Base-by-base conservation (phyloP, 1,139 yeast genomes). In the Kodamaea sp. region DNA sequence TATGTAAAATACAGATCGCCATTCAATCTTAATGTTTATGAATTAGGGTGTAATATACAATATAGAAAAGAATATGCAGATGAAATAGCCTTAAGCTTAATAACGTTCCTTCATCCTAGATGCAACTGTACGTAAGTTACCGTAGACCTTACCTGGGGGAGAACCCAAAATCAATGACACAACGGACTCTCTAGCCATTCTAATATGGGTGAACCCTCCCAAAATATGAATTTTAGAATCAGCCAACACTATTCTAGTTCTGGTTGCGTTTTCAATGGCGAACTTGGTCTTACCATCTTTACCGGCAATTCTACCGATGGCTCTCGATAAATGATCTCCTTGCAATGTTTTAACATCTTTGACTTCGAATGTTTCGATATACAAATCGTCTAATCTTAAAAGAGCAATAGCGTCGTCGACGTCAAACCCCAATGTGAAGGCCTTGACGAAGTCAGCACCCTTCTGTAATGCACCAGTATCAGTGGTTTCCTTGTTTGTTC, bases 261-360 rank as follows among this genome's bases (percentile, higher is more conserved):
- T 79, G 21, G 98, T 90, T 15, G 98, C 97, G 57, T 92, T 92
- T 64, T 92, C 99, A 54, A 92, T 92, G 23, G 98, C 97, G 62
- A 90, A 92, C 67, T 92, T 92, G 43, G 98, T 92, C 66, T 90
- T 90, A 56, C 99, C 99, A 58, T 92, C 99, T 59, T 92, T 94
- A 61, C 99, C 99, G 15, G 98, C 98, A 61, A 92, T 92, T 75
- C 99, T 89, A 53, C 98, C 99, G 59, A 92, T 92, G 13, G 99
- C 98, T 73, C 99, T 83, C 30, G 96, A 83, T 61, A 92, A 75
- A 76, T 92, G 98, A 63, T 92, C 98, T 15, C 98, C 98, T 22
- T 81, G 81, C 48, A 92, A 71, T 3, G 97, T 90, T 66, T 92
- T 94, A 41, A 92, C 97, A 63, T 92, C 99, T 63, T 94, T 92